Evolutionary conservation across 257 asterid genomes (phyloP).

Genomic region (Nicotiana attenuata): DNA sequence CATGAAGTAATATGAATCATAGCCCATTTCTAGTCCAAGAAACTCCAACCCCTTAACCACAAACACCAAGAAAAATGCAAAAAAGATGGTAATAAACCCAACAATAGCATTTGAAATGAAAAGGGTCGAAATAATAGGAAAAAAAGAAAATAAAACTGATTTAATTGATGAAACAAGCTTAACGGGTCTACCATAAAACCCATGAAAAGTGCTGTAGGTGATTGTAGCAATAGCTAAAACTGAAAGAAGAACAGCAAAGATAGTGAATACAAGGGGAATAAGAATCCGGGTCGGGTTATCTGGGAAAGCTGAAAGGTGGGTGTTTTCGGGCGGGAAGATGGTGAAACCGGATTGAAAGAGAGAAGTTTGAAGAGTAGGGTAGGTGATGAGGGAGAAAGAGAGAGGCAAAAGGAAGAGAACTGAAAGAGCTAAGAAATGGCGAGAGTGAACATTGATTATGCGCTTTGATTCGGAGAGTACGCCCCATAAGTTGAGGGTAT

Average conservation of each 20-base stretch:
- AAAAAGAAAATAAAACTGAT: slow-evolving; percentile 32
- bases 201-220: slow-evolving; percentile 49
- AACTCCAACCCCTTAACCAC: slow-evolving; percentile 12
- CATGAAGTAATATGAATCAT: slow-evolving; percentile 5
- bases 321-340: slow-evolving; percentile 4
- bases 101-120: slow-evolving; percentile 9
- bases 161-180: slow-evolving; percentile 34
- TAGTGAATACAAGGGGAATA: slow-evolving; percentile 19
- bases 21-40: slow-evolving; percentile 35
- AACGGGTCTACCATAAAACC: slow-evolving; percentile 45
- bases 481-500: slow-evolving; percentile 38
- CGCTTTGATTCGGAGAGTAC: slow-evolving; percentile 51
- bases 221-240: slow-evolving; percentile 39
- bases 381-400: slow-evolving; percentile 39
- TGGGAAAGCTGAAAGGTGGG: slow-evolving; percentile 18
- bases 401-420: slow-evolving; percentile 55
- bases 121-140: slow-evolving; percentile 21
- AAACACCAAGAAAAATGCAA: background rate
- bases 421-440: slow-evolving; percentile 54
- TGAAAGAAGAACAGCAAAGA: slow-evolving; percentile 20
- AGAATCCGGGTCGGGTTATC: slow-evolving; percentile 10
- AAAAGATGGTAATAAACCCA: slow-evolving; percentile 1
- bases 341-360: slow-evolving; percentile 24
- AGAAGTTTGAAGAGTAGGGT: slow-evolving; percentile 35
- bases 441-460: slow-evolving; percentile 48